Base-by-base conservation (phyloP, 257 asterid genomes). In the Plantago major region DNA sequence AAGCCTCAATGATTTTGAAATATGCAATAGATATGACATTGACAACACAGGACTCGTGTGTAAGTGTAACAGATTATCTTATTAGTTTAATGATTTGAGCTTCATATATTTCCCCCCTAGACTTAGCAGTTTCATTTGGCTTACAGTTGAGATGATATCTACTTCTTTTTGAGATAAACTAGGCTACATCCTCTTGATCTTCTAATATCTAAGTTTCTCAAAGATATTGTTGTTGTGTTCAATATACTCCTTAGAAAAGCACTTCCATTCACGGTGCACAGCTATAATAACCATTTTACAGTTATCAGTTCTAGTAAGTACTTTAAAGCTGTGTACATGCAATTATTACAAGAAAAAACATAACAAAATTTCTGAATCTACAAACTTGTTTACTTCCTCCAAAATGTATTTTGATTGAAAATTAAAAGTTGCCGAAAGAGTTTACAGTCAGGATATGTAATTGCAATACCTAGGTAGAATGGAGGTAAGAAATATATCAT, bases 1-100 rank as follows among this genome's bases (percentile, higher is more conserved):
- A 60, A 90, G 82, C 78, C 88, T 85, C 62, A 69, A 66, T 64
- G 96, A 90, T 70, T 90, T 83, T 67, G 80, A 82, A 73, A 78
- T 82, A 50, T 90, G 97, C 76, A 85, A 83, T 60, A 74, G 69
- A 75, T 72, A 75, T 73, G 82, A 80, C 62, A 80, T 90, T 60
- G 97, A 90, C 78, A 90, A 83, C 81, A 90, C 96, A 0, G 97
- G 97, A 64, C 80, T 87, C 71, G 83, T 87, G 57, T 90, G 96
- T 87, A 81, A 87, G 85, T 76, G 43, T 70, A 61, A n/a, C 62
- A 38, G 26, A 38, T 52, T 28, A 40, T 62, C 42, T 48, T 8
- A 22, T 62, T 55, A 48, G 37, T 44, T 51, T 46, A 33, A 30
- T 66, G 44, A 65, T 8, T 57, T 6, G 33, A 14, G 37, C 47